phyloP scores from a whole-genome alignment of 257 asterid genomes.

The Capsicum chinense region DNA sequence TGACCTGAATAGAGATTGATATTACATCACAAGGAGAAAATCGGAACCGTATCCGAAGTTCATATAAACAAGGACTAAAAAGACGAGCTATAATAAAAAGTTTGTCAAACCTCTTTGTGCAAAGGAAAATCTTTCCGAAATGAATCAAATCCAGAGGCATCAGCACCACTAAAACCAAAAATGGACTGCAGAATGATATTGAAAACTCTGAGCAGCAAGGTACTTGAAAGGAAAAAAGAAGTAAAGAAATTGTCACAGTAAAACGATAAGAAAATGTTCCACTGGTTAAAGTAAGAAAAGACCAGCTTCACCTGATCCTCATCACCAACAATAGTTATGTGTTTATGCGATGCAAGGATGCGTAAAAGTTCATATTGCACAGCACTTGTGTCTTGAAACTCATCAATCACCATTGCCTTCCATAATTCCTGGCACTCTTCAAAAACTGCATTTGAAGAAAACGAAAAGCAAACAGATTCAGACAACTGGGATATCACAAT shows the following conservation, averaged over 20 bases:
- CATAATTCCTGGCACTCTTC: constrained; percentile 76
- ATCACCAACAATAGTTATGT: constrained; percentile 91
- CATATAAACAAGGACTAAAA: constrained; percentile 2
- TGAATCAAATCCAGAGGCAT: constrained; percentile 86
- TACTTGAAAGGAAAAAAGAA: constrained; percentile 8
- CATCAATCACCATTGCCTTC: constrained; percentile 91
- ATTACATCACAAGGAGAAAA: neutral
- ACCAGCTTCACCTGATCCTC: constrained; percentile 83
- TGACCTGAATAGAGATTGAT: constrained; percentile 59
- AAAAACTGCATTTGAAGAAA: constrained; percentile 54
- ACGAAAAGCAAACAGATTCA: constrained; percentile 36
- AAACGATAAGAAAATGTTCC: neutral
- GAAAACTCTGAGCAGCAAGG: constrained; percentile 21
- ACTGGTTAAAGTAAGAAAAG: constrained; percentile 31
- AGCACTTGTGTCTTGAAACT: constrained; percentile 97
- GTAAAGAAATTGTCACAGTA: constrained; percentile 22
- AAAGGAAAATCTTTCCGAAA: constrained; percentile 87
- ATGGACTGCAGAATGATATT: constrained; percentile 63
- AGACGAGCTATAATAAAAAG: constrained; percentile 17
- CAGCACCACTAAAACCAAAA: constrained; percentile 97
- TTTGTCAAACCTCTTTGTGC: constrained; percentile 80
- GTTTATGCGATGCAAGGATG: constrained; percentile 78
- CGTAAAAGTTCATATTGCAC: constrained; percentile 78
- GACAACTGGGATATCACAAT: constrained; percentile 28
- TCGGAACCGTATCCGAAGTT: neutral